Conservation (phyloP, 2,329 filamentous ascomycete genomes). For the Botrytis pseudocinerea region DNA sequence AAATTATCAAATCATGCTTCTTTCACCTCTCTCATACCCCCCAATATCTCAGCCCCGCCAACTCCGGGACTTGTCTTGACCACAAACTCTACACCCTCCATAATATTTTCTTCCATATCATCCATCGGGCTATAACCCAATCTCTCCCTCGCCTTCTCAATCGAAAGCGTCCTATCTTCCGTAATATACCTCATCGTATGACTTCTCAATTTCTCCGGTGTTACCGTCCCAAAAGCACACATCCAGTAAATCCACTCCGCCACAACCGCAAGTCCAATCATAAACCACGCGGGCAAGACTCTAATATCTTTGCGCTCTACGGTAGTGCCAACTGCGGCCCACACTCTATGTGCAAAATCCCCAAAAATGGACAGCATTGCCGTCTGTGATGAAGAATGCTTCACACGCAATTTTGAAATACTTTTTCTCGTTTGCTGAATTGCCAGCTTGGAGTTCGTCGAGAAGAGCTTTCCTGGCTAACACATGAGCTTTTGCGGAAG, state of each 20-base stretch:
- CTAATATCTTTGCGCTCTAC: constrained; percentile 19
- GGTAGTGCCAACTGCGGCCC: constrained; percentile 5
- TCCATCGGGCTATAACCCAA: background rate
- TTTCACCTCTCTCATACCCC: background rate
- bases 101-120: background rate
- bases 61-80: background rate
- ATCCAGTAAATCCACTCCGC: constrained; percentile 23
- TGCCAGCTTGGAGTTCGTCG: background rate
- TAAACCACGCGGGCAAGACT: constrained; percentile 19
- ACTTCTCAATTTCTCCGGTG: background rate
- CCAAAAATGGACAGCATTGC: constrained; percentile 40
- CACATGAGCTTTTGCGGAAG: background rate
- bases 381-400: constrained; percentile 44
- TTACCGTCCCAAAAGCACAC: constrained; percentile 23
- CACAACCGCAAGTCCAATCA: constrained; percentile 1
- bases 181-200: background rate
- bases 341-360: constrained; percentile 31
- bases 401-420: constrained; percentile 38
- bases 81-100: background rate
- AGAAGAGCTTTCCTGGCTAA: background rate
- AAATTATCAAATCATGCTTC: too few species aligned
- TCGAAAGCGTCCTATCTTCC: background rate
- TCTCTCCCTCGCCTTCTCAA: background rate
- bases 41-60: background rate
- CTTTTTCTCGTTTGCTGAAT: background rate